Evolutionary conservation across 805 yeast species (phyloP), one percentile per base, ranked within the genome.

Genomic region (Starmerella sp.): DNA sequence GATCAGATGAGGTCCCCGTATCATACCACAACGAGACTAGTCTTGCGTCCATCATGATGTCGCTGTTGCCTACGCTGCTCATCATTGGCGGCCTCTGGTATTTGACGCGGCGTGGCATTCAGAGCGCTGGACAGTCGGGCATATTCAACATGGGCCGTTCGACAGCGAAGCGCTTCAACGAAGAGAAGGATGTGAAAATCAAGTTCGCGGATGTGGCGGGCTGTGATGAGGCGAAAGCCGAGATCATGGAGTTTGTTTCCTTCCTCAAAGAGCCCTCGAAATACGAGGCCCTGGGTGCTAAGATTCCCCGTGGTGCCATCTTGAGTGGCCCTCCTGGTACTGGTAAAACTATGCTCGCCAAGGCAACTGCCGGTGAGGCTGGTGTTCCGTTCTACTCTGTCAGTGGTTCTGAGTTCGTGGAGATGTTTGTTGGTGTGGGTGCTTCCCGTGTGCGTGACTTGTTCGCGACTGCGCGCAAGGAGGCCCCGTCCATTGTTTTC

Each of bases 311-410:
- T 67, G 99, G 99, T 63, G 98, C 98, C 9, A 87, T 93, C 57
- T 74, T 93, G 55, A 85, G 96, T 1, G 99, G 99, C 49, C 96
- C 98, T 15, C 99, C 99, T 51, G 99, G 99, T 74, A 93, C 98
- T 9, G 99, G 99, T 81, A 93, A 93, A 69, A 93, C 99, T 0
- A 75, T 93, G 53, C 73, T 93, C 51, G 99, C 99, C 11, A 91
- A 88, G 67, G 99, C 99, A 5, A 93, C 97, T 50, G 98, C 98
- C 1, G 98, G 98, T 62, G 99, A 93, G 70, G 98, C 99, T 0
- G 95, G 93, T 55, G 98, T 93, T 42, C 97, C 99, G 44, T 93
- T 93, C 68, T 82, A 82, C 64, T 86, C 95, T 14, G 97, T 93
- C 17, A 86, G 96, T 0, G 98, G 98, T 60, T 90, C 97, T 6